Base-by-base conservation (phyloP, 441 rosid genomes). In the Pelargonium myrrhifolium region DNA sequence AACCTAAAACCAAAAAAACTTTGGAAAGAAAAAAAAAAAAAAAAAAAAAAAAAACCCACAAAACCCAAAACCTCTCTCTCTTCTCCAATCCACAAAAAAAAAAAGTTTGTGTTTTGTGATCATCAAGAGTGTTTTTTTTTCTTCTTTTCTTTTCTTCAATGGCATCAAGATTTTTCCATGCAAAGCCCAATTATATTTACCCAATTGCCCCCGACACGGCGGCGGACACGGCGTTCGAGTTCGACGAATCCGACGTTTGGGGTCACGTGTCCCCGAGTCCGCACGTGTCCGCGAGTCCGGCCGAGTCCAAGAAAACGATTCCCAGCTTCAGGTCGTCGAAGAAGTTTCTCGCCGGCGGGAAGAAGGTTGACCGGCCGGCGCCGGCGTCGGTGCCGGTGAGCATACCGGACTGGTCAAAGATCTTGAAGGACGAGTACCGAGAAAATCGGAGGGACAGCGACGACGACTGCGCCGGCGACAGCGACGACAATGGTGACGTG, bases 341-440 rank as follows among this genome's bases (percentile, higher is more conserved):
- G 73, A 84, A 79, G 74, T 66, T 68, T 76, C 69, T 66, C 40
- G 81, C 72, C 42, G 43, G 42, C 8, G 69, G 64, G 11, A 53
- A 49, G 22, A 37, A 65, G 58, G 14, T 65, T 56, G 63, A 55
- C 68, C n/a, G 53, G 53, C 53, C 53, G 53, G 17, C 53, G 18
- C 66, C 80, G 0, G 75, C 90, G 63, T 90, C 97, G 0, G 49
- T 89, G 58, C 96, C 98, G 40, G 85, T 93, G 68, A 93, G 80
- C 74, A 71, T 91, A 18, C 99, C 99, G 0, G 97, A 96, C 96
- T 87, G 97, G 6, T 82, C 84, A 87, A 85, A 89, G 17, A 47
- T 14, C 53, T 31, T 31, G 37, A 31, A 31, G 37, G 37, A 31
- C 37, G 37, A 31, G 37, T 31, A 31, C 37, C 4, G 37, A 31